These are phyloP conservation scores for Debaryomyces subglobosus DNA, from an alignment of 1,139 yeast genomes.

Conservation along the genomic window DNA sequence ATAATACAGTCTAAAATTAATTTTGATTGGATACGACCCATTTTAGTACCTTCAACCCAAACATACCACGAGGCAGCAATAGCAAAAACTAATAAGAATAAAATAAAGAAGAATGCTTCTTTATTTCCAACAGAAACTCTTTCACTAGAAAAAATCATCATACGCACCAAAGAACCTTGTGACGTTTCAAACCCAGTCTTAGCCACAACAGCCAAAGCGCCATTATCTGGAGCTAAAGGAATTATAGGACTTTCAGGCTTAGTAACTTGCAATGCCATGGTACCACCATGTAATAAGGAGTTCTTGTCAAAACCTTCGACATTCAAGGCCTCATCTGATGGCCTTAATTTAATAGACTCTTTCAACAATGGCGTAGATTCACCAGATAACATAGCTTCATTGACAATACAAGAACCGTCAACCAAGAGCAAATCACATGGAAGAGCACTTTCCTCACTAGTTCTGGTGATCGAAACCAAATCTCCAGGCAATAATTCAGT, in stretches of 20 bases:
- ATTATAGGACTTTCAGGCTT: conserved; percentile 55
- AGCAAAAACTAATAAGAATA: conserved; percentile 88
- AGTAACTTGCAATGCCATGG: conserved; percentile 91
- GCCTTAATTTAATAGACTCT: conserved; percentile 87
- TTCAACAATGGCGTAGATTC: conserved; percentile 96
- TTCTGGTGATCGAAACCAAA: conserved; percentile 82
- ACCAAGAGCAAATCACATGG: conserved; percentile 93
- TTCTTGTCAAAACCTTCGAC: conserved; percentile 87
- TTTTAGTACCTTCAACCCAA: conserved; percentile 95
- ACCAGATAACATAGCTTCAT: conserved; percentile 98
- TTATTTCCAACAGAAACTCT: conserved; percentile 95
- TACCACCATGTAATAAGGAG: conserved; percentile 92
- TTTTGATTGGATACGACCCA: conserved; percentile 95
- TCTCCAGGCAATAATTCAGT: conserved; percentile 89
- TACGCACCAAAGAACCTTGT: conserved; percentile 96
- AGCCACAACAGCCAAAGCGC: conserved; percentile 88
- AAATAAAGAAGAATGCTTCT: conserved; percentile 90
- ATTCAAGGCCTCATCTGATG: conserved; percentile 65
- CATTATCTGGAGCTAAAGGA: conserved; percentile 79
- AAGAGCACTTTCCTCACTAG: conserved; percentile 86
- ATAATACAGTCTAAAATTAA: conserved; percentile 92
- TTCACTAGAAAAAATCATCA: conserved; percentile 96
- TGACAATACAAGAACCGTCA: conserved; percentile 90
- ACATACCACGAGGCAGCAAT: conserved; percentile 97
- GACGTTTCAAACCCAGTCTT: conserved; percentile 98